Percentiles rank a stretch among this genome's conserved stretches.
phyloP scores from a whole-genome alignment of 768 basidiomycete genomes.

The Tricholoma bakamatsutake region DNA sequence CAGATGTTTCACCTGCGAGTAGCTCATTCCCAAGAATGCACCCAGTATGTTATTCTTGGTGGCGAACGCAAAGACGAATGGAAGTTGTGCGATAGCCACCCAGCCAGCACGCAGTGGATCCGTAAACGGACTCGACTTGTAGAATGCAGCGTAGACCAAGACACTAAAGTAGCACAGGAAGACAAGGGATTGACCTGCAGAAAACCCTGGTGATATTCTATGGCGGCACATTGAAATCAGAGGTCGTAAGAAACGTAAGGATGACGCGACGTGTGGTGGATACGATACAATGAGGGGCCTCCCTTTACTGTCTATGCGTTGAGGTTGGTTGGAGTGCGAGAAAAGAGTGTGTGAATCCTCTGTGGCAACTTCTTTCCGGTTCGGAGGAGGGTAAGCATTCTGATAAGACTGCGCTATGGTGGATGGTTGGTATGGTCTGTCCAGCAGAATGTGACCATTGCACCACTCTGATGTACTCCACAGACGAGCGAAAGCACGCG shows the following conservation, averaged over 20 bases:
- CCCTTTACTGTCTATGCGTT: constrained; percentile 23
- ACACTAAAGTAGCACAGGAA: constrained; percentile 41
- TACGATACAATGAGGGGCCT: constrained; percentile 23
- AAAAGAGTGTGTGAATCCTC: constrained; percentile 31
- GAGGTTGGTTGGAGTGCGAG: constrained; percentile 18
- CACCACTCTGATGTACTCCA: constrained; percentile 48
- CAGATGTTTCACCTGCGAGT: constrained; percentile 49
- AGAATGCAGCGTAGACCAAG: constrained; percentile 43
- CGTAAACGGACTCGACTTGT: constrained; percentile 45
- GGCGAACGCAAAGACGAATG: constrained; percentile 57
- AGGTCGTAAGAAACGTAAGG: constrained; percentile 39
- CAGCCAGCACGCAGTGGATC: constrained; percentile 45
- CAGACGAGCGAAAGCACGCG: constrained; percentile 47
- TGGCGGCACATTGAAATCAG: constrained; percentile 34
- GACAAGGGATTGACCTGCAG: constrained; percentile 41
- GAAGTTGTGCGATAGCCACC: constrained; percentile 57
- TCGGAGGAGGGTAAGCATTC: constrained; percentile 10
- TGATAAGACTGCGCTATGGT: constrained; percentile 6
- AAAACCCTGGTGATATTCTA: constrained; percentile 42
- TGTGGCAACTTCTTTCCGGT: constrained; percentile 11
- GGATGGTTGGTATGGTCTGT: constrained; percentile 16
- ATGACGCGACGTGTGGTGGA: constrained; percentile 45
- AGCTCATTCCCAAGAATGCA: constrained; percentile 51
- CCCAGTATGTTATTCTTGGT: constrained; percentile 67
- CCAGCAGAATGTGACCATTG: constrained; percentile 44